Percentiles rank a stretch among this genome's conserved stretches.
phyloP scores from a whole-genome alignment of 768 basidiomycete genomes.

The Calvatia gigantea region DNA sequence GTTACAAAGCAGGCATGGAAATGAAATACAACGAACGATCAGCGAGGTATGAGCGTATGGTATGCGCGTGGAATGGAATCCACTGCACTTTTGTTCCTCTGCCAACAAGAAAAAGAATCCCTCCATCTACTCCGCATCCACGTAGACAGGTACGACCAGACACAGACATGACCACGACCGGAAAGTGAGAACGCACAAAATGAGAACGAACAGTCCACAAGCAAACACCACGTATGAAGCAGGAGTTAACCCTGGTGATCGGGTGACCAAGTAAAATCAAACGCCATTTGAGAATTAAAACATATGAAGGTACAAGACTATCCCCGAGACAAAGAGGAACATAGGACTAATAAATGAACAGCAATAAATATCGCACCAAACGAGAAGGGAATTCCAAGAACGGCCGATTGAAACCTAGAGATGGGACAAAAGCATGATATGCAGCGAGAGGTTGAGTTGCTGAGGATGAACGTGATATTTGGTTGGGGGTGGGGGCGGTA shows the following conservation, averaged over 20 bases:
- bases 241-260: not conserved
- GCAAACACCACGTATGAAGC: too few species aligned
- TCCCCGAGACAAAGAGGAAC: not conserved
- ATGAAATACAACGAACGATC: too few species aligned
- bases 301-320: not conserved
- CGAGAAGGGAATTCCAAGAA: constrained; percentile 1
- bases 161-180: too few species aligned
- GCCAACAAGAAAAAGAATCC: too few species aligned
- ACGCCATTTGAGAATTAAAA: constrained; percentile 1
- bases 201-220: too few species aligned
- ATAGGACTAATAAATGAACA: not conserved
- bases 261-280: not conserved
- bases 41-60: too few species aligned
- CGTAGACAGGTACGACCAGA: too few species aligned
- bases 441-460: not conserved
- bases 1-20: too few species aligned
- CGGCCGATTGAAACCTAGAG: not conserved
- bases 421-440: not conserved
- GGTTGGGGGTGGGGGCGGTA: not conserved
- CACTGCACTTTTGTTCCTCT: too few species aligned
- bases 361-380: constrained; percentile 5
- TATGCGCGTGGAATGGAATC: too few species aligned
- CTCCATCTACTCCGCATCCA: too few species aligned
- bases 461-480: not conserved
- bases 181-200: too few species aligned